Conservation (phyloP, 2,329 filamentous ascomycete species). For the Ophiosphaerella narmari region DNA sequence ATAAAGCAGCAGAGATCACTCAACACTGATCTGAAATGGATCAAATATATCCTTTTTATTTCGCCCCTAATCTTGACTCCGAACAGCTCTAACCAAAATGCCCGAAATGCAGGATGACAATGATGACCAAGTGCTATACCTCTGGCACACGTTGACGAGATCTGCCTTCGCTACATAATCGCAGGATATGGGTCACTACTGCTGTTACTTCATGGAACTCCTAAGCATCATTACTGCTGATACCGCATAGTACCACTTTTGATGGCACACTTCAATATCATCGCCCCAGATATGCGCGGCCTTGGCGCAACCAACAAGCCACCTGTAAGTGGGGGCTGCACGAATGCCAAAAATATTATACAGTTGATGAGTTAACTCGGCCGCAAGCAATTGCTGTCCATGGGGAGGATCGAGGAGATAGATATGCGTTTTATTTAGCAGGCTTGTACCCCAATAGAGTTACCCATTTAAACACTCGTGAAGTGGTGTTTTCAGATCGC, state of each 20-base stretch:
- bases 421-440: constrained; percentile 23
- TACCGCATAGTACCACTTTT: constrained; percentile 43
- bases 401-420: constrained; percentile 46
- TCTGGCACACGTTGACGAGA: constrained; percentile 27
- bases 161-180: constrained; percentile 27
- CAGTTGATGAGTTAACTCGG: constrained; percentile 47
- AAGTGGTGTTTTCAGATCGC: constrained; percentile 24
- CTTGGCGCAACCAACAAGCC: constrained; percentile 50
- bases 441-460: constrained; percentile 21
- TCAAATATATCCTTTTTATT: no score
- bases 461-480: constrained; percentile 23
- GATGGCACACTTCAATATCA: constrained; percentile 42
- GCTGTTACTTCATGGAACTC: constrained; percentile 28
- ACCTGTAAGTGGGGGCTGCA: constrained; percentile 38
- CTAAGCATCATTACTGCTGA: constrained; percentile 41
- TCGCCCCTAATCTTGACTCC: no score
- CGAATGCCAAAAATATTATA: constrained; percentile 42
- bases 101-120: constrained; percentile 25
- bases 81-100: constrained; percentile 8
- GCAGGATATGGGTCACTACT: constrained; percentile 22
- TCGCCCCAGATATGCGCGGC: constrained; percentile 45
- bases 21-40: no score
- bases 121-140: constrained; percentile 16
- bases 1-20: no score
- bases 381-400: constrained; percentile 77